phyloP scores from a whole-genome alignment of 176 grass and related monocot genomes.

The Eragrostis curvula region DNA sequence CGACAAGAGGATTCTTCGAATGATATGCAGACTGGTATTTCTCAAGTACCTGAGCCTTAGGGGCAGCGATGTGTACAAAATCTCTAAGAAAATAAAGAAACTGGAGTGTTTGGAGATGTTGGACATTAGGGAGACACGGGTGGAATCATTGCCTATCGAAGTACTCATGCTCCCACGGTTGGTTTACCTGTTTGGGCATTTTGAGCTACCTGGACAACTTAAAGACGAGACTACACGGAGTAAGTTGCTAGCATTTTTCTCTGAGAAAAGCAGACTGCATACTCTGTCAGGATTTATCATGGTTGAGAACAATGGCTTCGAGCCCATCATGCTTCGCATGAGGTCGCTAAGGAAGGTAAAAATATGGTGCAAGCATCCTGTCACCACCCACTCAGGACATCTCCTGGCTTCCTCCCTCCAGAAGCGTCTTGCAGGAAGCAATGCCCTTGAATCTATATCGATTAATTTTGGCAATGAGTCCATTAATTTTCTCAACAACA shows the following conservation, averaged over 20 bases:
- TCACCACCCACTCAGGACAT: too few relatives aligned
- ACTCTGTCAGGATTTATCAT: not conserved
- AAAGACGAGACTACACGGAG: too few relatives aligned
- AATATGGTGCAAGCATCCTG: not conserved
- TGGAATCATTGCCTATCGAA: not conserved
- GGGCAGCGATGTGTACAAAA: not conserved
- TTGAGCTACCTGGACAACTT: not conserved
- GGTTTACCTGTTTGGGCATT: not conserved
- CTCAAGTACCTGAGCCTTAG: slow-evolving; percentile 22
- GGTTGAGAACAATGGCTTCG: too few relatives aligned
- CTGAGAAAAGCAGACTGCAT: not conserved
- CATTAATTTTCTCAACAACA: too few relatives aligned
- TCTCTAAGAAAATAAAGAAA: not conserved
- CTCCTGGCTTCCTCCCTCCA: too few relatives aligned
- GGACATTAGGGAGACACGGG: not conserved
- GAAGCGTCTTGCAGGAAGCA: too few relatives aligned
- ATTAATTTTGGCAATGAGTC: too few relatives aligned
- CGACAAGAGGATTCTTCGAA: accelerated
- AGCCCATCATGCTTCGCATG: not conserved
- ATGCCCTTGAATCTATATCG: too few relatives aligned
- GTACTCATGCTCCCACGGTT: not conserved
- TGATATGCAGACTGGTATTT: not conserved
- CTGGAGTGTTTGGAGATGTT: not conserved
- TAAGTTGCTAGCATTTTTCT: not conserved
- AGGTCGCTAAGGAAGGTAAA: not conserved